A percentile compares a stretch with the other conserved stretches of the same genome.
These are phyloP conservation scores for Vaccinium myrtillus DNA, from an alignment of 148 eudicot genomes.

Conservation along the genomic window DNA sequence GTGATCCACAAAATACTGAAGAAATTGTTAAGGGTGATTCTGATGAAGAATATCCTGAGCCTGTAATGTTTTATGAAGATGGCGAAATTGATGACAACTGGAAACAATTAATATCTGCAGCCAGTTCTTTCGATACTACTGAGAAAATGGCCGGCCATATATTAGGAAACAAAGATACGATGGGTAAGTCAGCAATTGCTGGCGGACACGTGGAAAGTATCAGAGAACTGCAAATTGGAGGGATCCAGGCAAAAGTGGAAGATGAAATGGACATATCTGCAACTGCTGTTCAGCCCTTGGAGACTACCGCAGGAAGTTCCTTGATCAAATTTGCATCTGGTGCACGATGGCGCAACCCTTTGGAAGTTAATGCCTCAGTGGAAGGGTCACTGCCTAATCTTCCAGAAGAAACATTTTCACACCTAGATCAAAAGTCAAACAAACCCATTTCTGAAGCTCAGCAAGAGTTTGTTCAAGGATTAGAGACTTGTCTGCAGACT, in stretches of 20 bases:
- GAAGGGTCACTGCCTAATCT: conserved; percentile 13
- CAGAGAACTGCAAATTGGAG: conserved; percentile 21
- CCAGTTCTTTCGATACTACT: conserved; percentile 15
- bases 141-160: conserved; percentile 18
- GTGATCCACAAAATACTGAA: conserved; percentile 73
- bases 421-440: conserved; percentile 6
- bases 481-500: conserved; percentile 25
- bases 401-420: conserved; percentile 22
- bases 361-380: conserved; percentile 20
- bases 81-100: conserved; percentile 43
- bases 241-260: conserved; percentile 16
- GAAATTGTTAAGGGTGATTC: conserved; percentile 81
- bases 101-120: conserved; percentile 29
- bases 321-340: conserved; percentile 19
- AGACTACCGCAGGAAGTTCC: conserved; percentile 2
- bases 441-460: conserved; percentile 26
- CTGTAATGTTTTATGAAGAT: conserved; percentile 58
- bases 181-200: conserved; percentile 18
- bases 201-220: conserved; percentile 16
- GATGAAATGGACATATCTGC: conserved; percentile 23
- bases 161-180: conserved; percentile 15
- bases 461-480: conserved; percentile 30
- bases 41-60: conserved; percentile 90
- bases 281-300: conserved; percentile 17
- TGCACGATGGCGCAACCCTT: conserved; percentile 18